These are phyloP conservation scores for Trichoderma sp. DNA, from an alignment of 2,329 filamentous ascomycete species.

Conservation along the genomic window DNA sequence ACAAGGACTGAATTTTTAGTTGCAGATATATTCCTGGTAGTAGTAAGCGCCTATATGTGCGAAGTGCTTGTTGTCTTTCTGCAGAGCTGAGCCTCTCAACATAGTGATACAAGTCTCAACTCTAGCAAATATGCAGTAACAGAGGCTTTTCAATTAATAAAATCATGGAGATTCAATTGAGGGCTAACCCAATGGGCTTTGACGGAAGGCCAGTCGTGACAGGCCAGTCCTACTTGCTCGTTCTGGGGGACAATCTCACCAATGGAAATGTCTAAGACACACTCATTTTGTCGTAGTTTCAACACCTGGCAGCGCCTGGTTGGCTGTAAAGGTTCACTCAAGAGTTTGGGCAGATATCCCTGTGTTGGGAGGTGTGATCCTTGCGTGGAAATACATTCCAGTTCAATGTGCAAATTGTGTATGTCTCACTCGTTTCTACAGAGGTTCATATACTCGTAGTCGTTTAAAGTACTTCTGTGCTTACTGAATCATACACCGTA, in stretches of 20 bases:
- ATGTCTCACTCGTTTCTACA: not conserved
- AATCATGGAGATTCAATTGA: too few species aligned
- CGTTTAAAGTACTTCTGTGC: not conserved
- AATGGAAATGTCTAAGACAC: not conserved
- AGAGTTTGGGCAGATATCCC: not conserved
- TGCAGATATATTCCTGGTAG: not conserved
- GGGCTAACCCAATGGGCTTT: too few species aligned
- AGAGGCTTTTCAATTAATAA: too few species aligned
- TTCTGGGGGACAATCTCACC: not conserved
- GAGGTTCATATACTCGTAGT: not conserved
- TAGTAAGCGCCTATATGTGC: too few species aligned
- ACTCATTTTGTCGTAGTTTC: not conserved
- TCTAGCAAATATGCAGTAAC: too few species aligned
- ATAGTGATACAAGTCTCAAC: too few species aligned
- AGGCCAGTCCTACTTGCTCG: not conserved
- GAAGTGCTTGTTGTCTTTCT: too few species aligned
- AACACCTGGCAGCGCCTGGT: not conserved
- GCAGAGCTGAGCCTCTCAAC: too few species aligned
- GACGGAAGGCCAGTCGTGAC: too few species aligned
- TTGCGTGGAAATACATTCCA: not conserved
- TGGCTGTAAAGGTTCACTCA: not conserved
- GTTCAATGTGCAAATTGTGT: not conserved
- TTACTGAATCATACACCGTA: not conserved
- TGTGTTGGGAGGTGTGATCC: not conserved
- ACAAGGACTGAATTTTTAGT: not conserved